Percentiles rank a stretch among this genome's conserved stretches.
phyloP scores from a whole-genome alignment of 108 stramenopile genomes.

The Skeletonema menzelii region DNA sequence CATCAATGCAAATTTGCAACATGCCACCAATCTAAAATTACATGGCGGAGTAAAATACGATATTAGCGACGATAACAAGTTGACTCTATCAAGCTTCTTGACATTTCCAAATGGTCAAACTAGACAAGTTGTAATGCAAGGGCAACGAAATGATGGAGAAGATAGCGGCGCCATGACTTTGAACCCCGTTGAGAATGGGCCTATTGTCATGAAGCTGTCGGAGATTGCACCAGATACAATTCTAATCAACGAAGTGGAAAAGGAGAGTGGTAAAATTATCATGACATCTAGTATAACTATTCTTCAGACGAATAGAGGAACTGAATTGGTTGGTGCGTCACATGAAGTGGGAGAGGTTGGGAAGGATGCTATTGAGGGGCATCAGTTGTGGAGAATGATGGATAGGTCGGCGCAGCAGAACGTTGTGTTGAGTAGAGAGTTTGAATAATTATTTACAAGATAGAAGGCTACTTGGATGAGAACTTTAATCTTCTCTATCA shows the following conservation, averaged over 20 bases:
- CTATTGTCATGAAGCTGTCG: conserved; percentile 23
- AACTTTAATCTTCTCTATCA: too few species aligned
- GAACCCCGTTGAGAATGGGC: conserved; percentile 9
- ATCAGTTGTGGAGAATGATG: neutral
- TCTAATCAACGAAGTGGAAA: conserved; percentile 32
- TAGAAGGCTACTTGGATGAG: too few species aligned
- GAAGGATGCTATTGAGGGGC: conserved; percentile 1
- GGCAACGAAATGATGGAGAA: neutral
- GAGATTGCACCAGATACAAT: conserved; percentile 37
- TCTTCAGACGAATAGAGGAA: neutral
- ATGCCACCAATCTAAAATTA: conserved; percentile 14
- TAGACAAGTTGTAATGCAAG: conserved; percentile 14
- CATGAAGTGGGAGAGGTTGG: conserved; percentile 27
- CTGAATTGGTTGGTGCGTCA: conserved; percentile 22
- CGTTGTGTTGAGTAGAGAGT: neutral
- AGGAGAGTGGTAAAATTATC: conserved; percentile 18
- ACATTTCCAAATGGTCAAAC: conserved; percentile 23
- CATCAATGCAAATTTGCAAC: conserved; percentile 15
- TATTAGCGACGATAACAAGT: neutral
- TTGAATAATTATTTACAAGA: neutral
- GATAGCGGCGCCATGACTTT: conserved; percentile 8
- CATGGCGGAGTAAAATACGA: conserved; percentile 28
- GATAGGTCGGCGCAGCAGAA: neutral
- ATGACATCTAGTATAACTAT: conserved; percentile 34
- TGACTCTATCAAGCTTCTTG: conserved; percentile 8